Conservation (phyloP, 352 stramenopile genomes). For the Pythium coloratum region DNA sequence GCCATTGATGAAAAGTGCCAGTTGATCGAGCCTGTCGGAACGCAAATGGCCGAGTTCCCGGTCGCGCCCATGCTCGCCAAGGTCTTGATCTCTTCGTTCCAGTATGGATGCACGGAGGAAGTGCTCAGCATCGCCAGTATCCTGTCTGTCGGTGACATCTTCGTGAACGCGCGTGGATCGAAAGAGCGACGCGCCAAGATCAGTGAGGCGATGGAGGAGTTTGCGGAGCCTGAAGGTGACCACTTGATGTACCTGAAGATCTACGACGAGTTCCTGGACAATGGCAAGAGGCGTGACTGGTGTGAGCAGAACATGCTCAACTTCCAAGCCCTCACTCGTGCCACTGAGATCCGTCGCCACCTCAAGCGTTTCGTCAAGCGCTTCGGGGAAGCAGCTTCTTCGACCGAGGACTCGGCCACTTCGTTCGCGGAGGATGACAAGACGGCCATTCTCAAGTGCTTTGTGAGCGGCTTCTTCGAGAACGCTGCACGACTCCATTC, state of each 20-base stretch:
- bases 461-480: conserved; percentile 90
- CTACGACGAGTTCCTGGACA: conserved; percentile 74
- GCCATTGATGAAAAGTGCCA: conserved; percentile 57
- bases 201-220: conserved; percentile 61
- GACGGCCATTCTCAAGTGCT: conserved; percentile 52
- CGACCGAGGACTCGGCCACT: conserved; percentile 12
- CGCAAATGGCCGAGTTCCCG: conserved; percentile 97
- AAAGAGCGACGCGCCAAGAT: conserved; percentile 74
- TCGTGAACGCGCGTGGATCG: conserved; percentile 55
- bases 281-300: conserved; percentile 61
- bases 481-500: conserved; percentile 96
- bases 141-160: conserved; percentile 91
- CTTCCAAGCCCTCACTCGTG: conserved; percentile 52
- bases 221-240: conserved; percentile 66
- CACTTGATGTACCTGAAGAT: conserved; percentile 70
- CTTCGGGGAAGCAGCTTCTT: conserved; percentile 29
- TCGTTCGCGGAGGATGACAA: conserved; percentile 21
- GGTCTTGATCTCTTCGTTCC: conserved; percentile 63
- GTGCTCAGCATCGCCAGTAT: conserved; percentile 96
- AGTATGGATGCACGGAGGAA: conserved; percentile 88
- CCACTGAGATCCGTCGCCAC: conserved; percentile 67
- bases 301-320: conserved; percentile 73
- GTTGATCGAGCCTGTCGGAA: conserved; percentile 82
- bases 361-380: conserved; percentile 67
- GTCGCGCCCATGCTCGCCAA: conserved; percentile 90